Evolutionary conservation across 2,329 filamentous ascomycete genomes (phyloP).

Genomic region (Epichloe elymi): DNA sequence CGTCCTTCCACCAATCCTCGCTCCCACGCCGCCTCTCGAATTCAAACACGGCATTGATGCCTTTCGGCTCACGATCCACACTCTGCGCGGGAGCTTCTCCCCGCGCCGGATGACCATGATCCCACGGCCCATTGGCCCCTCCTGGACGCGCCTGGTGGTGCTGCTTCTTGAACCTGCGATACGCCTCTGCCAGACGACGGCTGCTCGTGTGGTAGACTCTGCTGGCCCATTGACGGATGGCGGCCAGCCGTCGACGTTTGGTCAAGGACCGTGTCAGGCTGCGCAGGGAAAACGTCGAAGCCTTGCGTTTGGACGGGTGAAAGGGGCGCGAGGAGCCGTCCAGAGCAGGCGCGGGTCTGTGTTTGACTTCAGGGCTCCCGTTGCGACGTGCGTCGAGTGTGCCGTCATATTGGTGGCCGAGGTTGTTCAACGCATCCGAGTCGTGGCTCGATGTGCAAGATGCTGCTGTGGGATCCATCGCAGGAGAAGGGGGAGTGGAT

Average conservation of each 20-base stretch:
- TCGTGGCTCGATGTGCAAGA: background rate
- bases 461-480: background rate
- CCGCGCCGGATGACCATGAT: background rate
- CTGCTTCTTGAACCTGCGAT: conserved; percentile 15
- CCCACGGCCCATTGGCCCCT: background rate
- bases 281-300: conserved; percentile 18
- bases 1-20: conserved; percentile 24
- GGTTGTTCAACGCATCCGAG: conserved; percentile 2
- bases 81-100: conserved; percentile 5
- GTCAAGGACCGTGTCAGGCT: conserved; percentile 15
- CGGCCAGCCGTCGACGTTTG: conserved; percentile 13
- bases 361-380: conserved; percentile 8
- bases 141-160: conserved; percentile 5
- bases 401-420: conserved; percentile 14
- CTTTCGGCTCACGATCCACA: conserved; percentile 13
- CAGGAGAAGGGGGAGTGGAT: background rate
- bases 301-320: conserved; percentile 15
- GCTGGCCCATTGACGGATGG: conserved; percentile 17
- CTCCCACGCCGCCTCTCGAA: conserved; percentile 12
- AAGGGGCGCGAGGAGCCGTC: background rate
- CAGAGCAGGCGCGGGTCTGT: background rate
- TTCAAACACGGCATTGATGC: conserved; percentile 13
- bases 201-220: conserved; percentile 15
- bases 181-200: conserved; percentile 14
- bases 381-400: conserved; percentile 8